A percentile compares a stretch with the other conserved stretches of the same genome.
Conservation (phyloP, 2,329 filamentous ascomycete species). For the Xylariaceae sp. region DNA sequence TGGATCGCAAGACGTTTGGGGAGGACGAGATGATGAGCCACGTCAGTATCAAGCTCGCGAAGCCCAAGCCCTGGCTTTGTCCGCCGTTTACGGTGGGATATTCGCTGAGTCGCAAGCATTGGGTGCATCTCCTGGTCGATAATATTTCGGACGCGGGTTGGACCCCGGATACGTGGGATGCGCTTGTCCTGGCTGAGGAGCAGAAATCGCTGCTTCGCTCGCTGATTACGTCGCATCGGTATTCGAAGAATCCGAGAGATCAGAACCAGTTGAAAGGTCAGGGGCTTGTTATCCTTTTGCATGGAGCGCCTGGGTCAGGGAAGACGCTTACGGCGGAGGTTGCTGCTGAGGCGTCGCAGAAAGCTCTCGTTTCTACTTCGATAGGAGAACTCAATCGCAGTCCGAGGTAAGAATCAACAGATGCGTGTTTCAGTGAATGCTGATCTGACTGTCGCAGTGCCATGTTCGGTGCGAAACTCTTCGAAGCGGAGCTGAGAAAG, state of each 20-base stretch:
- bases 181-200: slow-evolving; percentile 25
- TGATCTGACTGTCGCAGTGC: slow-evolving; percentile 12
- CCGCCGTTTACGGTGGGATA: slow-evolving; percentile 29
- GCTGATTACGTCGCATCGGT: slow-evolving; percentile 29
- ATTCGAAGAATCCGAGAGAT: slow-evolving; percentile 24
- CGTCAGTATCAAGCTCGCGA: slow-evolving; percentile 14
- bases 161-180: slow-evolving; percentile 26
- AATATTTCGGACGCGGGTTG: slow-evolving; percentile 25
- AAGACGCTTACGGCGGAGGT: slow-evolving; percentile 39
- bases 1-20: slow-evolving; percentile 30
- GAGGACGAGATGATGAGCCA: slow-evolving; percentile 24
- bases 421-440: background rate
- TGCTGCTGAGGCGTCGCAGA: slow-evolving; percentile 26
- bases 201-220: slow-evolving; percentile 28
- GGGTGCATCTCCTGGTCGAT: slow-evolving; percentile 28
- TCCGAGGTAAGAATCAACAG: slow-evolving; percentile 10
- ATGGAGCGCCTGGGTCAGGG: slow-evolving; percentile 35
- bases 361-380: slow-evolving; percentile 26
- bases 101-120: slow-evolving; percentile 26
- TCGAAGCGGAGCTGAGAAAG: slow-evolving; percentile 27
- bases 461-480: slow-evolving; percentile 16
- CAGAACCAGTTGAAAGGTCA: slow-evolving; percentile 34
- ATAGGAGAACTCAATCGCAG: slow-evolving; percentile 25
- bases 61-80: slow-evolving; percentile 24
- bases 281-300: slow-evolving; percentile 35